A percentile compares a stretch with the other conserved stretches of the same genome.
phyloP scores from a whole-genome alignment of 1,139 yeast species.

The Nakaseomyces nivariensis region DNA sequence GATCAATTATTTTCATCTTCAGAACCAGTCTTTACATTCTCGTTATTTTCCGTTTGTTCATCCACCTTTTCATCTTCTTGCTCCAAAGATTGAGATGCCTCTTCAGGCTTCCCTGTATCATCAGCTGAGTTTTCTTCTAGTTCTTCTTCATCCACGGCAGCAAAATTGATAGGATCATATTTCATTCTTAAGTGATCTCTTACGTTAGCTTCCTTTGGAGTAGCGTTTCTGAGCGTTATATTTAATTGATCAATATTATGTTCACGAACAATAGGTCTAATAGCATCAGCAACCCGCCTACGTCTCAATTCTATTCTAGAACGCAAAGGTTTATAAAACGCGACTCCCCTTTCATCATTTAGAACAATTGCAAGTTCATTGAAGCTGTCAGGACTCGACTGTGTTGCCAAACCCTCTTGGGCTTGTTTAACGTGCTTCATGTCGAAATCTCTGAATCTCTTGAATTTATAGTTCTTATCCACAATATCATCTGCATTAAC shows the following conservation, averaged over 20 bases:
- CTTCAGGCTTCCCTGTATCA: background rate
- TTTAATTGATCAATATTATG: conserved; percentile 33
- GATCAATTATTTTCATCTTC: conserved; percentile 2
- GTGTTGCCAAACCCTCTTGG: conserved; percentile 35
- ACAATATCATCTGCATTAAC: conserved; percentile 26
- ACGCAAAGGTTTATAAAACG: conserved; percentile 66
- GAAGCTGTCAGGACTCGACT: conserved; percentile 29
- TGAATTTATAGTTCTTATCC: conserved; percentile 43
- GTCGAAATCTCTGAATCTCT: conserved; percentile 71
- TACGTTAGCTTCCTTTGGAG: conserved; percentile 26
- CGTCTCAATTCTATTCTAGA: conserved; percentile 77
- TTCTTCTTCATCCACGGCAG: conserved; percentile 29
- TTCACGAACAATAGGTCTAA: conserved; percentile 34
- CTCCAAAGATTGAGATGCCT: background rate
- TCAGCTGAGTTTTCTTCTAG: conserved; percentile 20
- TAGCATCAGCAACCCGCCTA: conserved; percentile 53
- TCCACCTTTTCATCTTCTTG: conserved; percentile 1
- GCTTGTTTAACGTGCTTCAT: conserved; percentile 41
- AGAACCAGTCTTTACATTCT: background rate
- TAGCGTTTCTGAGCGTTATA: conserved; percentile 27
- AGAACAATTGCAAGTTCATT: conserved; percentile 51
- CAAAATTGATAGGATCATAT: conserved; percentile 31
- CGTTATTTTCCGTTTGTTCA: background rate
- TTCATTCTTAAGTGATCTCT: conserved; percentile 29
- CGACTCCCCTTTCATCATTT: conserved; percentile 46